Evolutionary conservation across 305 asterid species (phyloP).

Genomic region (Solanum hybrid): DNA sequence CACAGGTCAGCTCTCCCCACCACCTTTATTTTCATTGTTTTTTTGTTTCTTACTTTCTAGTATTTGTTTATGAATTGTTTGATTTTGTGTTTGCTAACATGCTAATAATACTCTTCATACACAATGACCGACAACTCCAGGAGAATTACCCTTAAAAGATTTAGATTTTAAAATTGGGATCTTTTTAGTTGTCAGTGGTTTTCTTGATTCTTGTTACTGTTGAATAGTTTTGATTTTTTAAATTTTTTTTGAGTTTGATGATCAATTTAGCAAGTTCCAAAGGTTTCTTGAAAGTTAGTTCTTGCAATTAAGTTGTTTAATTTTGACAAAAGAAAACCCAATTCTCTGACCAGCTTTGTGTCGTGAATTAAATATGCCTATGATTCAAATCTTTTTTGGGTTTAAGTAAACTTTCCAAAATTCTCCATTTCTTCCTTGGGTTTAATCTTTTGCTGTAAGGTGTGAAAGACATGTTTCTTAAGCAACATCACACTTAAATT

Average conservation of each 20-base stretch:
- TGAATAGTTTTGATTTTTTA: background rate
- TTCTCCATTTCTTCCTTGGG: background rate
- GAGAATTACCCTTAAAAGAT: background rate
- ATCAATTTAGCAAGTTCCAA: background rate
- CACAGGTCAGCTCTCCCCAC: constrained; percentile 8
- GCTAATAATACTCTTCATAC: background rate
- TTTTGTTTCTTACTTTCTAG: background rate
- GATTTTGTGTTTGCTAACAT: background rate
- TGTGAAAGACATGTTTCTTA: background rate
- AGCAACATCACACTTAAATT: background rate
- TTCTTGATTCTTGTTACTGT: background rate
- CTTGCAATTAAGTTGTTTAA: background rate
- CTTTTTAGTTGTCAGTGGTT: background rate
- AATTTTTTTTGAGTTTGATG: background rate
- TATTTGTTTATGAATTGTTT: background rate
- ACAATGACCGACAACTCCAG: background rate
- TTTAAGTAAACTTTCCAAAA: background rate
- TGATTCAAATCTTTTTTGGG: background rate
- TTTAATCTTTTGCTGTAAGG: background rate
- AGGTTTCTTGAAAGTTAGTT: background rate
- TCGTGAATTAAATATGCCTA: background rate
- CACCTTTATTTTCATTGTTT: background rate
- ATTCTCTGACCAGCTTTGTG: background rate
- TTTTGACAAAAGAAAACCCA: background rate
- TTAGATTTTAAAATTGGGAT: background rate